Base-by-base conservation (phyloP, 2,329 filamentous ascomycete genomes). In the Fusarium multiceps region DNA sequence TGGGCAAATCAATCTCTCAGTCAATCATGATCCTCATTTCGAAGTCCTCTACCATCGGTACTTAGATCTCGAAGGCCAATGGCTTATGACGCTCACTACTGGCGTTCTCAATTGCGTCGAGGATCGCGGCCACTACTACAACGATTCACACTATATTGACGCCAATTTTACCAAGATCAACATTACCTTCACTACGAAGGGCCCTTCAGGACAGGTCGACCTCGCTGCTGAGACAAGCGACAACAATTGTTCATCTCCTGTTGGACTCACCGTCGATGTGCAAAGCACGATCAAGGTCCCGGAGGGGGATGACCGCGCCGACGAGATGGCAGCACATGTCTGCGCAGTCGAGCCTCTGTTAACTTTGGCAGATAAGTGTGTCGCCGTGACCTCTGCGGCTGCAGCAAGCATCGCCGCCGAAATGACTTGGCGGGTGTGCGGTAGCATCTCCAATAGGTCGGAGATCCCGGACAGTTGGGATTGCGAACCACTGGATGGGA, bases 171-270 rank as follows among this genome's bases (percentile, higher is more conserved):
- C 46, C 30, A 5, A 11, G 10, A 7, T 6, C 16, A 20, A 6
- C 28, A 7, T 60, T 13, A 28, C 43, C 6, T 63, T 60, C 11
- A 63, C 56, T 7, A 55, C 43, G 12, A 60, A 60, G 30, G 56
- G 56, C 6, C 37, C 43, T 23, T 50, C 56, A 18, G 30, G 37
- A 21, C 28, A 34, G 18, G 16, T 55, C 13, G 60, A 63, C 25
- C 49, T 60, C 13, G 37, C 25, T 41, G 30, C 45, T n/a, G 49
- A 30, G 1, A 63, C 45, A 6, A 21, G 13, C 12, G 4, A 5
- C 18, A 46, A 55, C 30, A 37, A 25, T 12, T 63, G 37, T 18
- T 20, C 56, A 4, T 28, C 28, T 23, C 28, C 56, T n/a, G 30
- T 7, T n/a, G 54, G 54, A 28, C 18, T 48, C n/a, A 27, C 32